These are phyloP conservation scores for Harringtonia lauricola DNA, from an alignment of 2,329 filamentous ascomycete species.

Conservation along the genomic window DNA sequence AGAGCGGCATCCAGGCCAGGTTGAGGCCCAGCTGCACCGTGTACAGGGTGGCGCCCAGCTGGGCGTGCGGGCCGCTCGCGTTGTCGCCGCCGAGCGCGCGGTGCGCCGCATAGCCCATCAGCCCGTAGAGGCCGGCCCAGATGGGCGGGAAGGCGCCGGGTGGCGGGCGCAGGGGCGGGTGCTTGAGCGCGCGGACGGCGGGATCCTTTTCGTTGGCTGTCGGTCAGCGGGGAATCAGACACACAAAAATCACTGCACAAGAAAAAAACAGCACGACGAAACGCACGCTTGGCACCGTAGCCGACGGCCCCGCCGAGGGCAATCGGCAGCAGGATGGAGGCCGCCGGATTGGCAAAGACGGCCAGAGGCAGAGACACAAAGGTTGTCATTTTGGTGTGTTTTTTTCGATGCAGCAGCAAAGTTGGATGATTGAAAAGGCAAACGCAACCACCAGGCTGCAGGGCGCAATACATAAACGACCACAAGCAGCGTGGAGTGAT, in stretches of 20 bases:
- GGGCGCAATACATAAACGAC: too few relatives aligned
- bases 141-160: slow-evolving; percentile 51
- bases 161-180: slow-evolving; percentile 53
- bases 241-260: too few relatives aligned
- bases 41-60: slow-evolving; percentile 68
- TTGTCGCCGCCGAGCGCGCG: slow-evolving; percentile 58
- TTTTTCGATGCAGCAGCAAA: too few relatives aligned
- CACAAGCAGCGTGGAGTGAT: too few relatives aligned
- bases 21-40: slow-evolving; percentile 79
- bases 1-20: slow-evolving; percentile 83
- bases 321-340: slow-evolving; percentile 67
- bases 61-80: slow-evolving; percentile 40
- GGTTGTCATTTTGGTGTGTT: slow-evolving; percentile 59
- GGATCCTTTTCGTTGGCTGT: slow-evolving; percentile 5
- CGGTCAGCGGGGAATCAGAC: neutral
- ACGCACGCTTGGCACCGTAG: slow-evolving; percentile 53
- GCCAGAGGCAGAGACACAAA: slow-evolving; percentile 61
- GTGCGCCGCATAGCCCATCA: slow-evolving; percentile 86
- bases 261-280: too few relatives aligned
- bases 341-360: slow-evolving; percentile 61
- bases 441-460: too few relatives aligned
- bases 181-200: slow-evolving; percentile 35
- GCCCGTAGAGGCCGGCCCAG: slow-evolving; percentile 56
- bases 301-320: slow-evolving; percentile 63
- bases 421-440: too few relatives aligned